These are phyloP conservation scores for Lactifluus rugatus DNA, from an alignment of 768 basidiomycete genomes.

Conservation along the genomic window DNA sequence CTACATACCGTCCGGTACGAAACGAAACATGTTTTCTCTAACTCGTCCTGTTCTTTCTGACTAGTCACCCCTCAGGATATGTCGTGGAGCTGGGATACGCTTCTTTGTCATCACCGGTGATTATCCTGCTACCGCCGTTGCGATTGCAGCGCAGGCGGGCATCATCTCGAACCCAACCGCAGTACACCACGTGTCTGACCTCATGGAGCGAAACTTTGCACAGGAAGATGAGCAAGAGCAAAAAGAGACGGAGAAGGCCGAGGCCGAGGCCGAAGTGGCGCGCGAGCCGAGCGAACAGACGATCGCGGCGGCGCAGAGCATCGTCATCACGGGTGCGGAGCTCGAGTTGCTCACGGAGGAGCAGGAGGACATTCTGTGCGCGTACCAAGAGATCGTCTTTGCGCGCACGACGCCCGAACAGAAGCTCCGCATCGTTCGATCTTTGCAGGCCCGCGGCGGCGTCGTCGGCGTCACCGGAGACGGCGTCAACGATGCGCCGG, in stretches of 20 bases:
- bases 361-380: conserved; percentile 23
- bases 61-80: conserved; percentile 23
- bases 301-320: conserved; percentile 23
- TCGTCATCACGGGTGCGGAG: conserved; percentile 35
- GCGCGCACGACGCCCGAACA: conserved; percentile 56
- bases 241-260: conserved; percentile 28
- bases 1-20: conserved; percentile 34
- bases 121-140: conserved; percentile 48
- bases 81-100: conserved; percentile 48
- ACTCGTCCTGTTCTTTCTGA: background rate
- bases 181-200: conserved; percentile 32
- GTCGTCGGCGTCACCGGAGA: conserved; percentile 60
- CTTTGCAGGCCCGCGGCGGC: conserved; percentile 41
- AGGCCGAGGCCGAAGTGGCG: conserved; percentile 10
- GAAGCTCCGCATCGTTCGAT: conserved; percentile 54
- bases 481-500: conserved; percentile 52
- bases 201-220: conserved; percentile 24
- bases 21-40: background rate
- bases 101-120: conserved; percentile 58
- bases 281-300: background rate
- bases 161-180: conserved; percentile 35
- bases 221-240: conserved; percentile 25
- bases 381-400: conserved; percentile 46
- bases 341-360: conserved; percentile 15
- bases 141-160: conserved; percentile 55